Percentiles rank a stretch among this genome's conserved stretches.
These are phyloP conservation scores for Annona squamosa DNA, from an alignment of 164 flowering plant genomes.

Conservation along the genomic window DNA sequence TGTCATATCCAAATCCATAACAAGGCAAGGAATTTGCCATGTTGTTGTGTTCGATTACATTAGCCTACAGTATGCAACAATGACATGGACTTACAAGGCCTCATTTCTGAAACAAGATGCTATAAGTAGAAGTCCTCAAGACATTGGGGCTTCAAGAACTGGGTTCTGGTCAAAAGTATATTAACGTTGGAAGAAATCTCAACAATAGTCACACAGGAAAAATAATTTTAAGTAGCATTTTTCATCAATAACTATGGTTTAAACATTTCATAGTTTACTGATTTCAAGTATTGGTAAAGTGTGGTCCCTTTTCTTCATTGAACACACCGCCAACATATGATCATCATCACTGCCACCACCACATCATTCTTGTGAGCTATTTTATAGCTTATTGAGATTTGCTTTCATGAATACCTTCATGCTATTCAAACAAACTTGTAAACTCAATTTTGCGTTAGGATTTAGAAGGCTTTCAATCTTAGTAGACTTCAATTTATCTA, in stretches of 20 bases:
- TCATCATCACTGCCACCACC: no score
- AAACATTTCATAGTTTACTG: not conserved
- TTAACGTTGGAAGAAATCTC: not conserved
- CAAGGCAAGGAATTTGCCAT: not conserved
- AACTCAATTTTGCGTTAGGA: no score
- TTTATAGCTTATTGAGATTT: no score
- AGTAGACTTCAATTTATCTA: no score
- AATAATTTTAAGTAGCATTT: no score
- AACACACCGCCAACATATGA: no score
- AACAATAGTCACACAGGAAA: not conserved
- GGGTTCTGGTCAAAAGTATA: not conserved
- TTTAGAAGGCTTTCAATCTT: no score
- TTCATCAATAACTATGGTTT: not conserved
- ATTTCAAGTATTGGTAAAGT: not conserved
- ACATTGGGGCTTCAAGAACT: not conserved
- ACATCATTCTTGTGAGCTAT: no score
- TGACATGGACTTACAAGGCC: not conserved
- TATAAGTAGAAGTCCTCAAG: not conserved
- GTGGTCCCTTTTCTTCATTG: not conserved
- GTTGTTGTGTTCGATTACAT: not conserved
- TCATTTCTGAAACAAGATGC: not conserved
- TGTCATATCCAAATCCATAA: not conserved
- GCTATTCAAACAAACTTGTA: no score
- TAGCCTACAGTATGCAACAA: not conserved
- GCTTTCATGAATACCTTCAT: no score